A percentile compares a stretch with the other conserved stretches of the same genome.
phyloP scores from a whole-genome alignment of 139 green algal genomes.

The Coelastrella sp. region DNA sequence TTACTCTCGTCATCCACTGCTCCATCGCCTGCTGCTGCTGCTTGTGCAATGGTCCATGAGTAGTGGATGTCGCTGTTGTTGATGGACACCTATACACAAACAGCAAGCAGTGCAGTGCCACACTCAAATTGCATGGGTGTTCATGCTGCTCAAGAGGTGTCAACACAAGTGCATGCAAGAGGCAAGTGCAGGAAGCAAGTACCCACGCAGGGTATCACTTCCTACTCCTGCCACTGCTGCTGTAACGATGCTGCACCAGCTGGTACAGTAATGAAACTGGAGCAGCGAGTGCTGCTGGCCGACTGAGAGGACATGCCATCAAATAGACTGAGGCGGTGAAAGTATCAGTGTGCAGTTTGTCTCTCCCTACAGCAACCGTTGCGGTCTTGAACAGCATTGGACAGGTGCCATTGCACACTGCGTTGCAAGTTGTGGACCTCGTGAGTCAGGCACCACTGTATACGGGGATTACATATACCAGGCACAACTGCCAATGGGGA shows the following conservation, averaged over 20 bases:
- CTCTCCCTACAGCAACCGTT: too few species aligned
- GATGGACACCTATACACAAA: constrained; percentile 49
- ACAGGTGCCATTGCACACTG: too few species aligned
- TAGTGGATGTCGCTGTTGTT: constrained; percentile 53
- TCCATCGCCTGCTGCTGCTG: constrained; percentile 20
- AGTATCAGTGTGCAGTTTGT: too few species aligned
- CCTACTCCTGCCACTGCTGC: not conserved
- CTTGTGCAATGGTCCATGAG: constrained; percentile 59
- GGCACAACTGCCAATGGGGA: not conserved
- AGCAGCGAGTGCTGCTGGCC: too few species aligned
- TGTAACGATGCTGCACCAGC: not conserved
- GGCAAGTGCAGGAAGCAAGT: not conserved
- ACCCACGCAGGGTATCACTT: not conserved
- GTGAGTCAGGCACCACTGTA: not conserved
- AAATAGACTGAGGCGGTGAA: too few species aligned
- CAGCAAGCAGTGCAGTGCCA: not conserved
- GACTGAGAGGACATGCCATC: too few species aligned
- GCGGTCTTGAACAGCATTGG: too few species aligned
- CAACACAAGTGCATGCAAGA: not conserved
- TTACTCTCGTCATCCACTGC: not conserved
- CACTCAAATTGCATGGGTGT: too few species aligned
- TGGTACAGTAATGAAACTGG: too few species aligned
- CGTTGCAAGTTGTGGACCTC: not conserved
- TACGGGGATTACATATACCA: not conserved
- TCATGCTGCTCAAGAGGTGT: too few species aligned